Percentiles rank a stretch among this genome's conserved stretches.
Conservation (phyloP, 305 asterid species). For the Stenogyne calaminthoides region DNA sequence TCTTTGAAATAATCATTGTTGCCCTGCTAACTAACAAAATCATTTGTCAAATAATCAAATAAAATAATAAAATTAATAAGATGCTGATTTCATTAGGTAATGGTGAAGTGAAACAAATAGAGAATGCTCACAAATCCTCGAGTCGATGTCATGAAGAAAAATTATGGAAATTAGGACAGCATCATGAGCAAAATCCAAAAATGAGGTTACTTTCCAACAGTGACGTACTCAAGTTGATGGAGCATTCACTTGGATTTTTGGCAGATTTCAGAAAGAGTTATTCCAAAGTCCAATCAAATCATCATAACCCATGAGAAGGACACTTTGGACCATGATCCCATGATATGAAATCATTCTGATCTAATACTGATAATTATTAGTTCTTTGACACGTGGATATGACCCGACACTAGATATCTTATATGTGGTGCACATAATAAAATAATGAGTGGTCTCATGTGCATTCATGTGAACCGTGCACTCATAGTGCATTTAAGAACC, state of each 20-base stretch:
- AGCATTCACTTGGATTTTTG: background rate
- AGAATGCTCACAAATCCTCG: background rate
- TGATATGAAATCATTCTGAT: background rate
- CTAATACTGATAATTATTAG: background rate
- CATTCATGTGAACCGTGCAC: too few relatives aligned
- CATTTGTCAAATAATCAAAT: background rate
- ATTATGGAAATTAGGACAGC: conserved; percentile 13
- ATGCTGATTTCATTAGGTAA: too few relatives aligned
- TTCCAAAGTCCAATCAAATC: conserved; percentile 21
- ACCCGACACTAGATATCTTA: background rate
- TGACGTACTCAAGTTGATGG: conserved; percentile 19
- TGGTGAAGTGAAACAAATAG: background rate
- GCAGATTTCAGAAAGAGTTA: background rate
- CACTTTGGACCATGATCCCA: background rate
- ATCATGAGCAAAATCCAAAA: conserved; percentile 21
- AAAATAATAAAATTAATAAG: background rate
- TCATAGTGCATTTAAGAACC: too few relatives aligned
- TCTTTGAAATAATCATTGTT: too few relatives aligned
- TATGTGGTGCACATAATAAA: background rate
- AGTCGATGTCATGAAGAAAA: background rate
- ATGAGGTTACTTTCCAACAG: conserved; percentile 33
- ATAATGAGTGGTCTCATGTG: too few relatives aligned
- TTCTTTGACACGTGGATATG: background rate
- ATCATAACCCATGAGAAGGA: background rate
- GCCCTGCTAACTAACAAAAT: too few relatives aligned